Evolutionary conservation across 495 filamentous ascomycete species (phyloP).

Genomic region (Talaromyces adpressus): DNA sequence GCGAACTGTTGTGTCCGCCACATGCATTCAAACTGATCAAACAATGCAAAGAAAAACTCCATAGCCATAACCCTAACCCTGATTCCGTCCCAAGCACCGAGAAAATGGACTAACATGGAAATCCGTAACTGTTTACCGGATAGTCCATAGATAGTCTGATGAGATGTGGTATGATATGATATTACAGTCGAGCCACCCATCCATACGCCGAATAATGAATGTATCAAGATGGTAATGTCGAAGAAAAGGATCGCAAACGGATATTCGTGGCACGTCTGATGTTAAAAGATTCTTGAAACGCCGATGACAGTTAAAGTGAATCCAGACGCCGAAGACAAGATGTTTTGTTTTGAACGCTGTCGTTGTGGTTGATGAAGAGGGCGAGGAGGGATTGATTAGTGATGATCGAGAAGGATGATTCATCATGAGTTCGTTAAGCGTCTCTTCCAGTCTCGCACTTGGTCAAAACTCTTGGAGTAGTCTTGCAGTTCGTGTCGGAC

Average conservation of each 20-base stretch:
- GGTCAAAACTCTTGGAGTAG: constrained; percentile 86
- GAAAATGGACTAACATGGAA: not conserved
- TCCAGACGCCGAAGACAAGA: not conserved
- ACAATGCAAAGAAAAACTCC: not conserved
- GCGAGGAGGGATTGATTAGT: not conserved
- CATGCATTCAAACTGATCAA: not conserved
- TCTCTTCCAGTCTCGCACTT: constrained; percentile 59
- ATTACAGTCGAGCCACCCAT: not conserved
- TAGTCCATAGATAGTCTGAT: not conserved
- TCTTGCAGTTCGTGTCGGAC: constrained; percentile 72
- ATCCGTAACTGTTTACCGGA: constrained; percentile 2
- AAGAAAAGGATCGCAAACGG: not conserved
- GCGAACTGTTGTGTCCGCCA: not conserved
- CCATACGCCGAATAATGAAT: constrained; percentile 1
- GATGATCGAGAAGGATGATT: not conserved
- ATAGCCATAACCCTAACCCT: not conserved
- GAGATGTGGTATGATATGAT: not conserved
- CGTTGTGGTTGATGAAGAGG: not conserved
- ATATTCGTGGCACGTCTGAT: not conserved
- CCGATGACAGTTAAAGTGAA: not conserved
- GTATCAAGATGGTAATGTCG: not conserved
- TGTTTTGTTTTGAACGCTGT: not conserved
- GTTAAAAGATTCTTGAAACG: not conserved
- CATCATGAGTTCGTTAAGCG: constrained; percentile 40
- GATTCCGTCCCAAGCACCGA: not conserved